Conservation (phyloP, 108 stramenopile genomes). For the Pseudonitzschia pungens region DNA sequence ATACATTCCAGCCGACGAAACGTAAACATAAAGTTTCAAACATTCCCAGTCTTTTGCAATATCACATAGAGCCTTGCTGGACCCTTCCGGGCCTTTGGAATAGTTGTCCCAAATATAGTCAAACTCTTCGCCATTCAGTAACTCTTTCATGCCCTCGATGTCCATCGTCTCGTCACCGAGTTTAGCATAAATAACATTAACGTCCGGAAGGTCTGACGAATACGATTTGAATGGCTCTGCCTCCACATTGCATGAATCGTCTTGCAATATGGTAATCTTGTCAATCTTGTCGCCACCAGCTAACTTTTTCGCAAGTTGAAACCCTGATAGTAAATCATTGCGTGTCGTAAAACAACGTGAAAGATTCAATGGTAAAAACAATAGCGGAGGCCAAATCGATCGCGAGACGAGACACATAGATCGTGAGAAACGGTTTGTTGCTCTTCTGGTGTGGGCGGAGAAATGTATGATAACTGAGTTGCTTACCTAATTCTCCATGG, state of each 20-base stretch:
- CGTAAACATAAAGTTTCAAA: conserved; percentile 72
- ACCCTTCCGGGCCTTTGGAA: conserved; percentile 67
- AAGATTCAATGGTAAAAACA: not conserved
- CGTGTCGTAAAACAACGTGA: not conserved
- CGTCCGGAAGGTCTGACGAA: conserved; percentile 67
- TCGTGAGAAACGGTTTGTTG: too few relatives aligned
- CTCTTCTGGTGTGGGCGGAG: too few relatives aligned
- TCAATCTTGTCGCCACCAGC: conserved; percentile 61
- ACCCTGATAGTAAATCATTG: conserved; percentile 31
- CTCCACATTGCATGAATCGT: conserved; percentile 70
- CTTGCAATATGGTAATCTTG: conserved; percentile 82
- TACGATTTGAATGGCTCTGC: conserved; percentile 80
- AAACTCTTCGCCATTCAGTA: conserved; percentile 51
- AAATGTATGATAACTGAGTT: not conserved
- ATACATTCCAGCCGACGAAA: conserved; percentile 80
- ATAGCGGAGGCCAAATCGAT: not conserved
- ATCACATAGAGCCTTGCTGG: conserved; percentile 67
- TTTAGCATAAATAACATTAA: conserved; percentile 70
- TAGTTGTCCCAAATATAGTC: conserved; percentile 89
- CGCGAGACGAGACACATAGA: too few relatives aligned
- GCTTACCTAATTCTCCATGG: conserved; percentile 77
- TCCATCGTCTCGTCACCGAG: conserved; percentile 72
- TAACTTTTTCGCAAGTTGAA: conserved; percentile 73
- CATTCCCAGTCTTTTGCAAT: conserved; percentile 65
- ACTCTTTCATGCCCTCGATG: conserved; percentile 46